phyloP scores from a whole-genome alignment of 352 stramenopile species.

The Nothophytophthora sp. region DNA sequence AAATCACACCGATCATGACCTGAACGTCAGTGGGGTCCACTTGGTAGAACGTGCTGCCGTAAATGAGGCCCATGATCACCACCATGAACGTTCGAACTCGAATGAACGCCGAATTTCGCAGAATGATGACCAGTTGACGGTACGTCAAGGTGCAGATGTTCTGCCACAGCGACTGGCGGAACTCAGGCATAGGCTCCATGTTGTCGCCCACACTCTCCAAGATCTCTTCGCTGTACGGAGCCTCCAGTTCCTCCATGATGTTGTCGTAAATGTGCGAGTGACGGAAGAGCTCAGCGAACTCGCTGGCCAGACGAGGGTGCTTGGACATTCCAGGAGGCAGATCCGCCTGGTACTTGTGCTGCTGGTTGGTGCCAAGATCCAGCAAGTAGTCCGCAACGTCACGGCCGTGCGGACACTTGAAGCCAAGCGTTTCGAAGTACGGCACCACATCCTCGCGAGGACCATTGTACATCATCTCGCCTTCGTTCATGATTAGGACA shows the following conservation, averaged over 20 bases:
- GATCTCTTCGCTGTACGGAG: slow-evolving; percentile 11
- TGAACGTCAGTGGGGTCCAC: slow-evolving; percentile 34
- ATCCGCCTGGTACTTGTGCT: slow-evolving; percentile 31
- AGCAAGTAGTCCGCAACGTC: slow-evolving; percentile 41
- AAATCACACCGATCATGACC: slow-evolving; percentile 69
- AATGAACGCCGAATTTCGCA: slow-evolving; percentile 34
- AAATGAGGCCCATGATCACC: slow-evolving; percentile 48
- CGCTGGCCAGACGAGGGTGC: slow-evolving; percentile 19
- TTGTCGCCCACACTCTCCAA: slow-evolving; percentile 10
- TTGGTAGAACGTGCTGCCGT: slow-evolving; percentile 46
- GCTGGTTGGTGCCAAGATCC: slow-evolving; percentile 34
- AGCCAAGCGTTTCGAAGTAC: slow-evolving; percentile 59
- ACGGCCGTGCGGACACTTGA: slow-evolving; percentile 35
- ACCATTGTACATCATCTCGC: slow-evolving; percentile 86
- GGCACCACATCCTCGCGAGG: slow-evolving; percentile 48
- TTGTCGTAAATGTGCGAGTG: slow-evolving; percentile 16
- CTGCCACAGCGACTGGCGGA: slow-evolving; percentile 30
- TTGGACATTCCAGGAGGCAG: slow-evolving; percentile 8
- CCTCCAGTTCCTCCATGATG: slow-evolving; percentile 17
- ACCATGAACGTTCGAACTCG: slow-evolving; percentile 29
- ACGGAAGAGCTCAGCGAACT: slow-evolving; percentile 23
- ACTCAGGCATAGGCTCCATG: slow-evolving; percentile 33
- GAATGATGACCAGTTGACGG: slow-evolving; percentile 59
- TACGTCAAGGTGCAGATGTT: slow-evolving; percentile 17
- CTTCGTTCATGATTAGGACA: slow-evolving; percentile 64